Base-by-base conservation (phyloP, 2,329 filamentous ascomycete genomes). In the Colletotrichum neosansevieriae region DNA sequence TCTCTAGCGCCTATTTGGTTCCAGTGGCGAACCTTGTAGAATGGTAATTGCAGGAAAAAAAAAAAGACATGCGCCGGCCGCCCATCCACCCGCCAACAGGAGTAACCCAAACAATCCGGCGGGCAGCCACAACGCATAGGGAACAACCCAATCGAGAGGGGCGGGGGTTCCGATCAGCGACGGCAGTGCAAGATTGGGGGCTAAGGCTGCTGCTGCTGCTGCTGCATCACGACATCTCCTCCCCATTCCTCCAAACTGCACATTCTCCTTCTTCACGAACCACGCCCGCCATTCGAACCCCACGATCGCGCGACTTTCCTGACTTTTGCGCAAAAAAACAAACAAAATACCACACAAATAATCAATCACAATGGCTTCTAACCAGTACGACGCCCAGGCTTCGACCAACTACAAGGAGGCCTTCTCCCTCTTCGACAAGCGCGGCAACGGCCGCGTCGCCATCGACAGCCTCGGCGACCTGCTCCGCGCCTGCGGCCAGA, bases 401-500 rank as follows among this genome's bases (percentile, higher is more conserved):
- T 90, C 88, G 71, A 98, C 95, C 85, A 98, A 99, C 91, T 99
- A 98, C 93, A 98, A 98, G 88, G 96, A 99, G 91, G 96, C 96
- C 75, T 99, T 99, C 84, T 94, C 94, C 76, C 92, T 99, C 80
- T 99, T 98, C 87, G 96, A 99, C 88, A 98, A 98, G 91, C 95
- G 96, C 81, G 96, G 96, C 79, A 97, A 93, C 79, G 94, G 95
- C 78, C 94, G 94, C 75, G 96, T 98, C 74, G 83, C 92, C 45
- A 86, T 94, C 80, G 92, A 95, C 73, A 92, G 91, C 72, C 89
- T 99, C 65, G 96, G 96, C 74, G 96, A 99, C 80, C 88, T 99
- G 70, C 90, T 99, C 73, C 92, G 96, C 79, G 96, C 96, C 63
- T 99, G 96, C 80, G 96, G 96, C 54, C 96, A 99, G 86, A 99